Conservation (phyloP, 2,329 filamentous ascomycete genomes). For the Zopfia rhizophila region DNA sequence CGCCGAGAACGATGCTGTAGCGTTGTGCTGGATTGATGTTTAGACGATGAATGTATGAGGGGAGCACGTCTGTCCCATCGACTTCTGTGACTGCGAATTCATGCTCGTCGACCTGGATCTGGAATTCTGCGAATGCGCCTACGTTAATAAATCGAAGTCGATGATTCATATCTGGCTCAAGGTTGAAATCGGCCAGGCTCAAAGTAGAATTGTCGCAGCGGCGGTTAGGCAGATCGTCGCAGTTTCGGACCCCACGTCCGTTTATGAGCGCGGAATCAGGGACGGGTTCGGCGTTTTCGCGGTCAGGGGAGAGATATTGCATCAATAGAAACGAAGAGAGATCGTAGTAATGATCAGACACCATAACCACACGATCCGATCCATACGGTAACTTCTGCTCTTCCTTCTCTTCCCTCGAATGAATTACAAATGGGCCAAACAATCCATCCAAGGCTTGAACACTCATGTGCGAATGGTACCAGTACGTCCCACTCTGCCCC, state of each 20-base stretch:
- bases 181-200: conserved; percentile 41
- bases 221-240: conserved; percentile 47
- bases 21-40: conserved; percentile 75
- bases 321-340: conserved; percentile 59
- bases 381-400: conserved; percentile 55
- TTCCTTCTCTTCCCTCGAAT: conserved; percentile 59
- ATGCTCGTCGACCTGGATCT: conserved; percentile 72
- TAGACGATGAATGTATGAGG: conserved; percentile 65
- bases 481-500: conserved; percentile 73
- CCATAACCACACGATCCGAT: conserved; percentile 69
- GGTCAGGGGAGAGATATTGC: conserved; percentile 62
- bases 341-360: conserved; percentile 76
- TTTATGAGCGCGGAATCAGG: conserved; percentile 58
- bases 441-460: conserved; percentile 78
- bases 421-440: conserved; percentile 71
- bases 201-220: conserved; percentile 47
- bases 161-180: conserved; percentile 68
- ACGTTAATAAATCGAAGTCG: conserved; percentile 78
- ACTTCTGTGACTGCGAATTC: conserved; percentile 71
- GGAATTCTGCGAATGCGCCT: conserved; percentile 71
- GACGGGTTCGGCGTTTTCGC: conserved; percentile 67
- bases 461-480: conserved; percentile 78
- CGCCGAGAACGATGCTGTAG: conserved; percentile 71
- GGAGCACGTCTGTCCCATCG: conserved; percentile 71
- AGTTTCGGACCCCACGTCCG: conserved; percentile 51